Conservation (phyloP, 139 green algal species). For the Tetraselmis chui region DNA sequence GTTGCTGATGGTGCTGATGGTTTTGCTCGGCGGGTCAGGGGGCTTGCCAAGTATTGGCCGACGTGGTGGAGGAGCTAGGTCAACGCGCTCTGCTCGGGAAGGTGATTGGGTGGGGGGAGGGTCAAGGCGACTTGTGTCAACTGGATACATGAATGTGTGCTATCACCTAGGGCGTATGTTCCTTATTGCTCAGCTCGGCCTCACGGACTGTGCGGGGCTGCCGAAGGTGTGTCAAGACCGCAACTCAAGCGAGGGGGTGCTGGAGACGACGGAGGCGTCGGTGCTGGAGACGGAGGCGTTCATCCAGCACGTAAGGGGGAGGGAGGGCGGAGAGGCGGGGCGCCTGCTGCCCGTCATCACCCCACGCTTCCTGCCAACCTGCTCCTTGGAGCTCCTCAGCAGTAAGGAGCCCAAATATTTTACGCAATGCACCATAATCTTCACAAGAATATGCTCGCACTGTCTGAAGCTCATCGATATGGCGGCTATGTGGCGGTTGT, state of each 20-base stretch:
- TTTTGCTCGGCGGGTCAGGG: too few species aligned
- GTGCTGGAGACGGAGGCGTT: constrained; percentile 37
- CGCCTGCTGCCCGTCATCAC: constrained; percentile 53
- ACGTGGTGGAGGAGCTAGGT: constrained; percentile 33
- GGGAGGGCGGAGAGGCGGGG: not conserved
- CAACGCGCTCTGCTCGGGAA: constrained; percentile 48
- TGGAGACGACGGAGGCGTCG: constrained; percentile 36
- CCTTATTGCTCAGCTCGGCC: too few species aligned
- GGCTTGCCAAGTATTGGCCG: constrained; percentile 22
- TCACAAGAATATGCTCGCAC: too few species aligned
- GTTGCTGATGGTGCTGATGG: too few species aligned
- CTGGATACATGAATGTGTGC: too few species aligned
- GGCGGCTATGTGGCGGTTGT: too few species aligned
- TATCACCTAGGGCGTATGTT: too few species aligned
- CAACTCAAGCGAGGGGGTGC: constrained; percentile 39
- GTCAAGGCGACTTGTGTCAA: too few species aligned
- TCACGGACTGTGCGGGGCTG: too few species aligned
- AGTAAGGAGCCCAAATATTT: too few species aligned
- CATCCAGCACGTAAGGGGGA: constrained; percentile 18
- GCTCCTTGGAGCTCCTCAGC: constrained; percentile 51
- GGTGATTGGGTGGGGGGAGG: not conserved
- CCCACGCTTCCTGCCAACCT: constrained; percentile 67
- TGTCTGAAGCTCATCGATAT: too few species aligned
- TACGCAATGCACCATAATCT: too few species aligned
- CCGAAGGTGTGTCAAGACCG: constrained; percentile 49